phyloP scores from a whole-genome alignment of 768 basidiomycete genomes.

The Lactifluus hygrophoroides region DNA sequence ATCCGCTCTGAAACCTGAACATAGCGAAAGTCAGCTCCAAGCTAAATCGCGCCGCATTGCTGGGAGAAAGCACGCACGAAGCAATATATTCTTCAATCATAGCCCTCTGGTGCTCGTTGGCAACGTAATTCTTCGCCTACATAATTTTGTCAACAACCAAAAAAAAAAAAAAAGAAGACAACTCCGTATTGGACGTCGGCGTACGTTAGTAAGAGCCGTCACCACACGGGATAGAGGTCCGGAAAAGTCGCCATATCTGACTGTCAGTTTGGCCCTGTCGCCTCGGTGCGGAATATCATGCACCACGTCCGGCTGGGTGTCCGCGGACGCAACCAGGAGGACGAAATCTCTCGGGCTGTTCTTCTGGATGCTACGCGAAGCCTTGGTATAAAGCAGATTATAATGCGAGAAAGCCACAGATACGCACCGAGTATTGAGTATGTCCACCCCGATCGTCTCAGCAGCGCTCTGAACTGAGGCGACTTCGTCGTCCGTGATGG shows the following conservation, averaged over 20 bases:
- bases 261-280: constrained; percentile 42
- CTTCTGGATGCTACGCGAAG: constrained; percentile 53
- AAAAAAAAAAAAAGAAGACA: no score
- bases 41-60: neutral
- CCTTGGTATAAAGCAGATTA: neutral
- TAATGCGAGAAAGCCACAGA: neutral
- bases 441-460: constrained; percentile 66
- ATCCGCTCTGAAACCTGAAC: constrained; percentile 65
- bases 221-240: constrained; percentile 45
- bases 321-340: constrained; percentile 66
- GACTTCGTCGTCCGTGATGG: constrained; percentile 70
- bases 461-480: constrained; percentile 64
- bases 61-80: constrained; percentile 40
- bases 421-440: constrained; percentile 70
- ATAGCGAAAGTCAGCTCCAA: neutral
- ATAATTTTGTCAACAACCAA: neutral
- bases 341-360: constrained; percentile 52
- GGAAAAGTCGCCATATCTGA: constrained; percentile 73
- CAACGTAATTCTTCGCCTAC: constrained; percentile 65
- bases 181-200: neutral
- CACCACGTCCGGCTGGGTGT: constrained; percentile 30
- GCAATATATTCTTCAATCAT: constrained; percentile 76
- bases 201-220: constrained; percentile 51
- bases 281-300: constrained; percentile 41
- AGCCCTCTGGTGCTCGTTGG: constrained; percentile 59